phyloP scores from a whole-genome alignment of 129 eudicot genomes.

The Flaveria robusta region DNA sequence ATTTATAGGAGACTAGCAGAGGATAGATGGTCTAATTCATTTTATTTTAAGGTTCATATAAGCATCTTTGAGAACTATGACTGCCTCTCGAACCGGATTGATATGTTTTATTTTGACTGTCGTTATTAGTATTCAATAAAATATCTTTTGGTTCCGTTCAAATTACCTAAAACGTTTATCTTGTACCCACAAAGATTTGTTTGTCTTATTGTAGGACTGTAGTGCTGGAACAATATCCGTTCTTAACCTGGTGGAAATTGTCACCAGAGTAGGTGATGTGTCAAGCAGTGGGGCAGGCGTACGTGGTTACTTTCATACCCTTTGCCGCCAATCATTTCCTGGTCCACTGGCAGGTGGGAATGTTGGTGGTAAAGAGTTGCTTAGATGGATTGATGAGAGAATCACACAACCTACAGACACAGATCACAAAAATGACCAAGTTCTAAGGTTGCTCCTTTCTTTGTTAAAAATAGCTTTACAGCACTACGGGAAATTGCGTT shows the following conservation, averaged over 20 bases:
- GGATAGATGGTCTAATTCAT: background rate
- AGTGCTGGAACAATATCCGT: slow-evolving; percentile 59
- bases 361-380: slow-evolving; percentile 71
- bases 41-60: background rate
- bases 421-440: slow-evolving; percentile 55
- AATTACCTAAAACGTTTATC: slow-evolving; percentile 22
- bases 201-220: slow-evolving; percentile 47
- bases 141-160: slow-evolving; percentile 9
- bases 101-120: background rate
- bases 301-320: slow-evolving; percentile 60
- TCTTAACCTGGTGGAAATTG: slow-evolving; percentile 72
- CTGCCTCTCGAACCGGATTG: background rate
- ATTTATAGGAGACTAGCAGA: background rate
- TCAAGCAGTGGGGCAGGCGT: slow-evolving; percentile 44
- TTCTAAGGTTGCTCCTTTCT: slow-evolving; percentile 69
- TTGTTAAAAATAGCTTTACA: slow-evolving; percentile 84
- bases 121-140: background rate
- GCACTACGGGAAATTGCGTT: slow-evolving; percentile 92
- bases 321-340: slow-evolving; percentile 76
- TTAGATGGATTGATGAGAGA: slow-evolving; percentile 92
- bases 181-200: slow-evolving; percentile 3
- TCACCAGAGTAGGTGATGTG: slow-evolving; percentile 41
- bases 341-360: slow-evolving; percentile 91
- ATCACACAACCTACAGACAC: slow-evolving; percentile 53
- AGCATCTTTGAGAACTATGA: background rate